These are phyloP conservation scores for Lipomyces mesembrius DNA, from an alignment of 805 yeast genomes.

Conservation along the genomic window DNA sequence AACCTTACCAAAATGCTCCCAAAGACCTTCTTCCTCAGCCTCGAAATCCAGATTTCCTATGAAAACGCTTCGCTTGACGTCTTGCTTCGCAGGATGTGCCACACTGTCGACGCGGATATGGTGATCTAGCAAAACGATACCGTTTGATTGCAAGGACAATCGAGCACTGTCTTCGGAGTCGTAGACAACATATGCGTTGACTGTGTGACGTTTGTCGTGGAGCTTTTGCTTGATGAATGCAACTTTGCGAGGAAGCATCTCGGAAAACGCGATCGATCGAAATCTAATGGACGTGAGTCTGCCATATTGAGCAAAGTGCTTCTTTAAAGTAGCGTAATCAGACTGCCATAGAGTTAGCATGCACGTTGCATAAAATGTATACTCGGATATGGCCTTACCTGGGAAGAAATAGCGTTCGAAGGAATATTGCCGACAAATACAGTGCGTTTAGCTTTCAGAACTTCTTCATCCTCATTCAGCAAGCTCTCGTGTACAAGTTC, in stretches of 20 bases:
- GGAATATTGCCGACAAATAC: conserved; percentile 87
- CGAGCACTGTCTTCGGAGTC: conserved; percentile 54
- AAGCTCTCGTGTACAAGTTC: conserved; percentile 39
- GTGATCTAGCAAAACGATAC: conserved; percentile 64
- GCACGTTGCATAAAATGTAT: not conserved
- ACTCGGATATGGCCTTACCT: not conserved
- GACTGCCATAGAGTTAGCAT: not conserved
- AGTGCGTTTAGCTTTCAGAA: conserved; percentile 45
- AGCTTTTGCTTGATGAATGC: conserved; percentile 83
- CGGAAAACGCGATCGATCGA: conserved; percentile 88
- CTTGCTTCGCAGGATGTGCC: conserved; percentile 87
- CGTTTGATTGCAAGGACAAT: conserved; percentile 60
- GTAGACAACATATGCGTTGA: conserved; percentile 89
- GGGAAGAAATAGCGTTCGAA: conserved; percentile 54
- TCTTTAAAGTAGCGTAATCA: conserved; percentile 23
- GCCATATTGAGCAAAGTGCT: conserved; percentile 47
- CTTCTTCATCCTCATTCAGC: conserved; percentile 49
- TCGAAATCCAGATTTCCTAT: conserved; percentile 95
- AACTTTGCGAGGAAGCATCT: conserved; percentile 86
- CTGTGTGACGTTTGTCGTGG: conserved; percentile 75
- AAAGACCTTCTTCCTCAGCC: conserved; percentile 85
- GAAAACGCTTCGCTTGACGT: conserved; percentile 80
- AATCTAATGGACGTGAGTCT: conserved; percentile 78
- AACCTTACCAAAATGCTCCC: conserved; percentile 72
- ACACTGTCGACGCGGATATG: conserved; percentile 92